Evolutionary conservation across 1,139 yeast genomes (phyloP).

Genomic region (Candida glucosophila): DNA sequence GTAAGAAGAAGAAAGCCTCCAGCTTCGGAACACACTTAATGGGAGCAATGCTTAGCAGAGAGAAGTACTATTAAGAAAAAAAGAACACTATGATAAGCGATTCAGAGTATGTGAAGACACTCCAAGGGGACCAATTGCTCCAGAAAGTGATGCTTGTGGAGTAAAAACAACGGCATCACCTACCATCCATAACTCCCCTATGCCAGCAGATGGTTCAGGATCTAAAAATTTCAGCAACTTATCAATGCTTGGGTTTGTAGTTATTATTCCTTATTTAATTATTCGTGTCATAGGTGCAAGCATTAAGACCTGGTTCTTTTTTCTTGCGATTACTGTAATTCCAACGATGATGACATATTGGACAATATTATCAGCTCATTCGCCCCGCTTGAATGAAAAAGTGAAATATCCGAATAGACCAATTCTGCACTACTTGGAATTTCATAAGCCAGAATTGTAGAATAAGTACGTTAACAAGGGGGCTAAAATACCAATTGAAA

Average conservation of each 20-base stretch:
- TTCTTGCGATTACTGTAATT: constrained; percentile 42
- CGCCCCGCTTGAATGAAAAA: constrained; percentile 78
- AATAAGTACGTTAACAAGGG: constrained; percentile 53
- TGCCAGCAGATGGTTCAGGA: constrained; percentile 92
- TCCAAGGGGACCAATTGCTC: constrained; percentile 42
- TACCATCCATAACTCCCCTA: constrained; percentile 75
- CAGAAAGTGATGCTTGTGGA: constrained; percentile 45
- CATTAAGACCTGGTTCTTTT: constrained; percentile 52
- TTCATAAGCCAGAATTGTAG: constrained; percentile 68
- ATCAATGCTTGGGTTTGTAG: constrained; percentile 41
- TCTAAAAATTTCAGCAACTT: constrained; percentile 65
- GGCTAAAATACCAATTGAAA: constrained; percentile 83
- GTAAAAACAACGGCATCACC: constrained; percentile 59
- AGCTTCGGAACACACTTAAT: too few relatives aligned
- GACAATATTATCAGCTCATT: constrained; percentile 67
- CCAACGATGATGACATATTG: constrained; percentile 79
- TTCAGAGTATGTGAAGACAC: too few relatives aligned
- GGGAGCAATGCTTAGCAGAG: too few relatives aligned
- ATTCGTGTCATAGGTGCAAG: constrained; percentile 70
- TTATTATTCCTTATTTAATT: constrained; percentile 58
- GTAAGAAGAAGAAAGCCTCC: too few relatives aligned
- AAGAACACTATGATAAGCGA: too few relatives aligned
- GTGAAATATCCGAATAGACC: constrained; percentile 71
- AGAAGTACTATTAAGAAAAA: too few relatives aligned
- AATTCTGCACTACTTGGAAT: constrained; percentile 70